Evolutionary conservation across 495 filamentous ascomycete species (phyloP), one percentile per base, ranked within the genome.

Genomic region (Penicillium bovifimosum): DNA sequence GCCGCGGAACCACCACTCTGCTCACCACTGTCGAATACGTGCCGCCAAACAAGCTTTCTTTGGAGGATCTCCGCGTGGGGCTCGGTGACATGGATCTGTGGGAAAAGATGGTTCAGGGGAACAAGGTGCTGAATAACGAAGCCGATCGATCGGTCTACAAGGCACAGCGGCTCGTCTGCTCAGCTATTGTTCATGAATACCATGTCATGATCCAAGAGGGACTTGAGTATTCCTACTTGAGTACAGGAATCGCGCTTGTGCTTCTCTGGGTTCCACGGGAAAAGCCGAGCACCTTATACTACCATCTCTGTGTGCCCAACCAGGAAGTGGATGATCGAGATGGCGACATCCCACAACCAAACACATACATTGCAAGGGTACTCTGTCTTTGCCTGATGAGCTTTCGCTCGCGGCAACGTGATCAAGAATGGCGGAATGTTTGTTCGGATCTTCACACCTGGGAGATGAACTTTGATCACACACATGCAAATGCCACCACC

Each of bases 201-300:
- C 49, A 71, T 59, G 41, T 65, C 0, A 68, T 68, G 48, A 61
- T 71, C 32, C 17, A 64, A 28, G 64, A 71, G 46, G 64, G 66
- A 5, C 52, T 66, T 3, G 55, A 61, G 39, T 63, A 60, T 28
- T 66, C 62, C 11, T 64, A 63, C 35, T 18, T 76, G 16, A 70
- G 61, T 1, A 75, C 53, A 33, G 59, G 69, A 20, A 32, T 2
- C 20, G 20, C n/a, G 20, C 20, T 4, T 72, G 17, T 76, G 6
- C 65, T 69, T 6, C 64, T 76, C 26, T 35, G 50, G 14, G 47
- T 76, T 44, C 61, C 58, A 46, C 43, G 56, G 16, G 47, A 75
- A 44, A 49, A 75, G 9, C 72, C 65, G 26, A 16, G 48, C 41
- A 74, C 59, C 1, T 53, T 77, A 0, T 66, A 67, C 47, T 40